Evolutionary conservation across 352 stramenopile species (phyloP), one percentile per base, ranked within the genome.

Genomic region (Globisporangium cylindrosporum): DNA sequence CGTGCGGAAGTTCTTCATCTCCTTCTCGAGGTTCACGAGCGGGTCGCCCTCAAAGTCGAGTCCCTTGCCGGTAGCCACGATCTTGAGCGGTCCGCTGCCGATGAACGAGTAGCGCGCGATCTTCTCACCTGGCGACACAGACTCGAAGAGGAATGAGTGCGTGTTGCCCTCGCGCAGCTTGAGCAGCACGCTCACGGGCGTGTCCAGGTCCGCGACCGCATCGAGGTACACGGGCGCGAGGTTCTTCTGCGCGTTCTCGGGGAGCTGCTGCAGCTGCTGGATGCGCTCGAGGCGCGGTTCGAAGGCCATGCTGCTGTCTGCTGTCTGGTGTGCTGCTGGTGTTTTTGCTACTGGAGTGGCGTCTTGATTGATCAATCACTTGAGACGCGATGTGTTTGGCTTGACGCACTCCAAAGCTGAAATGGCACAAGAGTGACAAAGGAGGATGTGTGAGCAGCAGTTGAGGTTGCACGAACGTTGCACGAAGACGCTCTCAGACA

Each of bases 21-120:
- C 85, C 32, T 80, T 71, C 75, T 97, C 88, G 20, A 97, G 72
- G 69, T 92, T 80, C 29, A 77, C 69, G 18, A 96, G 73, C 66
- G 90, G 90, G 66, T 97, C 88, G 32, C 85, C 86, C 57, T 84
- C 56, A 62, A 81, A 82, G 61, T 72, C 76, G 32, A 88, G 68
- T 7, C 83, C 82, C 36, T 82, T 73, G 56, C 90, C 90, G 14
- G 86, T 94, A 9, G 77, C 60, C 29, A 96, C 62, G 10, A 94
- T 79, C 68, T 95, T 93, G 46, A 94, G 74, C 38, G 90, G 90
- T 0, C 83, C 83, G 27, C 84, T 93, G 58, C 90, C 90, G 68
- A 97, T 95, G 77, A 97, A 95, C 71, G 87, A 95, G 69, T 94
- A 97, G 48, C 90, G 90, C 71, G 84, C 87, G 62, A 95, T 94